Evolutionary conservation across 2,329 filamentous ascomycete species (phyloP).

Genomic region (Trichoderma lentiforme): DNA sequence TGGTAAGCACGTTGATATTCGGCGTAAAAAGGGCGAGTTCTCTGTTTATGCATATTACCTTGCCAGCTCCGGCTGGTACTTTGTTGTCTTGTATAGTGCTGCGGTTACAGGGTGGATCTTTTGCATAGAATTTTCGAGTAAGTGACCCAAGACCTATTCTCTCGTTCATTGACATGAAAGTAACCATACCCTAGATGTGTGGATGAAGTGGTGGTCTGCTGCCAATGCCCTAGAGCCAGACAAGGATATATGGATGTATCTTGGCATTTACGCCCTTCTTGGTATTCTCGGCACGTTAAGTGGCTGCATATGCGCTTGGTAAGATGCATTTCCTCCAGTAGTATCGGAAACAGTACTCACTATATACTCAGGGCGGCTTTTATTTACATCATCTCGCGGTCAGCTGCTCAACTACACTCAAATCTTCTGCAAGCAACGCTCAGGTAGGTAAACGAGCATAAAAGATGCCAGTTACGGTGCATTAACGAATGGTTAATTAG

Average conservation of each 20-base stretch:
- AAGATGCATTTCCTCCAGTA: neutral
- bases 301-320: neutral
- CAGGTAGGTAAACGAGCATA: neutral
- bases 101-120: neutral
- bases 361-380: neutral
- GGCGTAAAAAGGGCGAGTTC: constrained; percentile 11
- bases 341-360: neutral
- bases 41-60: constrained; percentile 16
- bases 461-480: too few species aligned
- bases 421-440: constrained; percentile 4
- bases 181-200: neutral
- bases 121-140: constrained; percentile 16
- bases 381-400: constrained; percentile 7
- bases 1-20: constrained; percentile 9
- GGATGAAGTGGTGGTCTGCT: constrained; percentile 18
- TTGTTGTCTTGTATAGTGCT: neutral
- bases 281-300: constrained; percentile 2
- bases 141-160: neutral
- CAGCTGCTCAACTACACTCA: neutral
- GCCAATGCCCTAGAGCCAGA: constrained; percentile 13
- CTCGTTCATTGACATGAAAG: neutral
- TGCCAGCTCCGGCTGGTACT: neutral
- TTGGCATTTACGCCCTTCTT: constrained; percentile 5
- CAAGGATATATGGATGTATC: constrained; percentile 11
- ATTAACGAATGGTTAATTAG: neutral